Conservation (phyloP, 2,329 filamentous ascomycete species). For the Pyricularia grisea region DNA sequence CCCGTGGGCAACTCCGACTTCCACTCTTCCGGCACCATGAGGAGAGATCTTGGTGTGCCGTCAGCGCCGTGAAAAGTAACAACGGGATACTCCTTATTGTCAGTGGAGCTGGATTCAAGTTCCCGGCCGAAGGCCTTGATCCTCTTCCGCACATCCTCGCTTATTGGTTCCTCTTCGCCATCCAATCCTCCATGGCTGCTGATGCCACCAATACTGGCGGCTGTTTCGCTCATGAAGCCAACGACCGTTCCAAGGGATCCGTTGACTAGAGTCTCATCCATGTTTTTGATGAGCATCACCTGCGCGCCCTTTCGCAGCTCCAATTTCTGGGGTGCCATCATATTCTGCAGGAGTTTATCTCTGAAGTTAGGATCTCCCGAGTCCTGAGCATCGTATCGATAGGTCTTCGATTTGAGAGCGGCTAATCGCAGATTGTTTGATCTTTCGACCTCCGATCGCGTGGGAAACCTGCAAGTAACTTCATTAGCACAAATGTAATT, state of each 20-base stretch:
- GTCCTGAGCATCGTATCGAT: constrained; percentile 67
- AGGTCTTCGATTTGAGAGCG: constrained; percentile 57
- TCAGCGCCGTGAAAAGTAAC: constrained; percentile 77
- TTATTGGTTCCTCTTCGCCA: constrained; percentile 6
- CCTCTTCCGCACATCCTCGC: constrained; percentile 7
- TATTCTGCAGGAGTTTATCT: constrained; percentile 73
- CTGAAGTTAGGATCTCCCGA: constrained; percentile 61
- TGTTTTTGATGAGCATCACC: constrained; percentile 99
- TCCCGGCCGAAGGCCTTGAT: constrained; percentile 15
- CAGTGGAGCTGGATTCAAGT: constrained; percentile 25
- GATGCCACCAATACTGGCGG: constrained; percentile 16
- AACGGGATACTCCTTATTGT: constrained; percentile 61
- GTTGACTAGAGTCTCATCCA: constrained; percentile 89
- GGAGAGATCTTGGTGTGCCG: constrained; percentile 63
- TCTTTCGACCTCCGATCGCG: constrained; percentile 76
- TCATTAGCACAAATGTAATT: constrained; percentile 12
- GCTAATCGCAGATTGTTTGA: constrained; percentile 71
- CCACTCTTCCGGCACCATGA: constrained; percentile 85
- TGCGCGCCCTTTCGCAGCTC: constrained; percentile 86
- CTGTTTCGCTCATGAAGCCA: constrained; percentile 54
- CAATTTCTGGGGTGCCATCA: constrained; percentile 81
- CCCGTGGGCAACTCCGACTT: constrained; percentile 96
- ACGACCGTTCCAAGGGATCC: constrained; percentile 83
- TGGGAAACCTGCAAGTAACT: constrained; percentile 58
- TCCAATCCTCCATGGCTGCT: constrained; percentile 28